phyloP scores from a whole-genome alignment of 495 filamentous ascomycete genomes.

The Penicillium psychrofluorescens region DNA sequence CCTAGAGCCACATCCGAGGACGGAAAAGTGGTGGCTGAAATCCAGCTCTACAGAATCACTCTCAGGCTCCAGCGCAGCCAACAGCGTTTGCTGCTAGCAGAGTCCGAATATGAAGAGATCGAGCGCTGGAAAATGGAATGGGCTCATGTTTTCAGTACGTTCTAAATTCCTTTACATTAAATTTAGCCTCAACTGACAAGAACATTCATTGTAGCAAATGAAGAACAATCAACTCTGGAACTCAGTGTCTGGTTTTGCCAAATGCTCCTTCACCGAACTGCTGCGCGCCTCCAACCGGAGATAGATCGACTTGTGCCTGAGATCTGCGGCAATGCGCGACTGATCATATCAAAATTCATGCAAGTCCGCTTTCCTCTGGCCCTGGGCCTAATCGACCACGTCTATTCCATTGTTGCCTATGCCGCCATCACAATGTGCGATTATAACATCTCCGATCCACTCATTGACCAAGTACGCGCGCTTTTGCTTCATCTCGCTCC shows the following conservation, averaged over 20 bases:
- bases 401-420: conserved; percentile 32
- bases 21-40: conserved; percentile 29
- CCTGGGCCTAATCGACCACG: conserved; percentile 28
- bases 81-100: conserved; percentile 23
- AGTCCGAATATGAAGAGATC: conserved; percentile 30
- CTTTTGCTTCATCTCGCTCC: conserved; percentile 32
- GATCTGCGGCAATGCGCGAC: conserved; percentile 25
- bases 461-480: conserved; percentile 30
- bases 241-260: conserved; percentile 35
- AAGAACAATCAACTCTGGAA: conserved; percentile 25
- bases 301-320: conserved; percentile 22
- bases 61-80: conserved; percentile 19
- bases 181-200: conserved; percentile 3
- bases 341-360: conserved; percentile 28
- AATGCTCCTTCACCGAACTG: conserved; percentile 30
- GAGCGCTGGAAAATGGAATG: conserved; percentile 35
- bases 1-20: conserved; percentile 27
- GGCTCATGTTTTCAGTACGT: conserved; percentile 29
- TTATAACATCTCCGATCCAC: conserved; percentile 27
- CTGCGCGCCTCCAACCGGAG: conserved; percentile 20
- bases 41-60: conserved; percentile 29
- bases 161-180: not conserved
- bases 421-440: conserved; percentile 36
- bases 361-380: conserved; percentile 25
- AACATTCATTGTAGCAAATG: conserved; percentile 12